Conservation (phyloP, 768 basidiomycete species). For the Mycena venus region DNA sequence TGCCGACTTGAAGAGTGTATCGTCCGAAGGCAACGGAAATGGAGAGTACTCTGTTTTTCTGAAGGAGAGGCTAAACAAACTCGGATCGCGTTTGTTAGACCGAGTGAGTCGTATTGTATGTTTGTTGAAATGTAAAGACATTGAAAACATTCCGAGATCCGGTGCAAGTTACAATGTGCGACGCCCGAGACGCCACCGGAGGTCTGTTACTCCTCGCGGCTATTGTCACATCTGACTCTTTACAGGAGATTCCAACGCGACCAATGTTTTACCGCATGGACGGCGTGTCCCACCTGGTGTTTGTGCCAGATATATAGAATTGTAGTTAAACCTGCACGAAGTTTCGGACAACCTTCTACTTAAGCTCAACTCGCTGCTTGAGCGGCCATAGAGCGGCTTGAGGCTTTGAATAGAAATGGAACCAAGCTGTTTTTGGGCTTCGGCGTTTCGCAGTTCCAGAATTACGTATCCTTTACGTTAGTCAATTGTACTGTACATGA, state of each 20-base stretch:
- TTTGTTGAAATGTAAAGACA: neutral
- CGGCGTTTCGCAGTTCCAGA: too few species aligned
- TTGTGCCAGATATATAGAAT: constrained; percentile 14
- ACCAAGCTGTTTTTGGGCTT: neutral
- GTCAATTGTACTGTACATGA: neutral
- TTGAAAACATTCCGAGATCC: constrained; percentile 6
- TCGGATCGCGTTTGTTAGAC: constrained; percentile 42
- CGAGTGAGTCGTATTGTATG: constrained; percentile 36
- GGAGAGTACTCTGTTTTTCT: constrained; percentile 46
- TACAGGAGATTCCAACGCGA: constrained; percentile 8
- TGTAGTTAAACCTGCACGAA: too few species aligned
- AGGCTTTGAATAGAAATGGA: too few species aligned
- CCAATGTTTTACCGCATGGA: constrained; percentile 29
- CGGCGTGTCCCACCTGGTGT: constrained; percentile 12
- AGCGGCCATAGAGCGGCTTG: too few species aligned
- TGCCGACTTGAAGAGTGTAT: constrained; percentile 53
- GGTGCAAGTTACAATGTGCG: constrained; percentile 2
- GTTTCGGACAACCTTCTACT: too few species aligned
- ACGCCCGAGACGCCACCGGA: neutral
- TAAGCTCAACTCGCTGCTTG: too few species aligned
- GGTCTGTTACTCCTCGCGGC: neutral
- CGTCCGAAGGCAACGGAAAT: constrained; percentile 16
- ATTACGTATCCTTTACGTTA: too few species aligned
- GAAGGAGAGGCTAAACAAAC: constrained; percentile 43
- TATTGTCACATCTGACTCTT: neutral